Conservation (phyloP, 2,329 filamentous ascomycete species). For the Geoglossum cookeanum region DNA sequence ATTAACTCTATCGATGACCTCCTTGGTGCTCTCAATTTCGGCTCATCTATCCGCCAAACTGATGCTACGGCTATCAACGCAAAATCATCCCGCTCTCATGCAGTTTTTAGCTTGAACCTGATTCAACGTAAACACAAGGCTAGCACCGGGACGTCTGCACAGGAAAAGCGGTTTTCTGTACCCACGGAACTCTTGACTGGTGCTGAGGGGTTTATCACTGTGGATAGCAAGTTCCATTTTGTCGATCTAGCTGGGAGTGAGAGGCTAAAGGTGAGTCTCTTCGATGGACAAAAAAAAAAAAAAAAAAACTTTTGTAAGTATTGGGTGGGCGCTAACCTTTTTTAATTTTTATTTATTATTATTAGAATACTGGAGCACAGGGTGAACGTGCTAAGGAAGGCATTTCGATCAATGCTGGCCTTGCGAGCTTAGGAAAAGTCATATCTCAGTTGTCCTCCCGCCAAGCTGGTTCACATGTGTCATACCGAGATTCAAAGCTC, state of each 20-base stretch:
- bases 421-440: constrained; percentile 90
- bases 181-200: constrained; percentile 60
- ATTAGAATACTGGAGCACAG: constrained; percentile 69
- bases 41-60: constrained; percentile 85
- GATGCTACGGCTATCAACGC: constrained; percentile 96
- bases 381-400: constrained; percentile 89
- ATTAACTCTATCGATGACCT: constrained; percentile 87
- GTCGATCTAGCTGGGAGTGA: constrained; percentile 96
- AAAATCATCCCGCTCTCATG: constrained; percentile 91
- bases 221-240: constrained; percentile 97
- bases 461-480: constrained; percentile 73
- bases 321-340: background rate
- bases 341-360: background rate
- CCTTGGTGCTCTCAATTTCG: constrained; percentile 73
- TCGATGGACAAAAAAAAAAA: background rate
- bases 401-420: constrained; percentile 92
- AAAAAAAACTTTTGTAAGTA: background rate
- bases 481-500: constrained; percentile 93
- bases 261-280: constrained; percentile 43
- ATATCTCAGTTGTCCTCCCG: constrained; percentile 94
- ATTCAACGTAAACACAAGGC: constrained; percentile 58
- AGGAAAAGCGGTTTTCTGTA: constrained; percentile 74
- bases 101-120: constrained; percentile 88
- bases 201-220: constrained; percentile 52
- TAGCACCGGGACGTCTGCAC: constrained; percentile 19